These are phyloP conservation scores for Tilletia indica DNA, from an alignment of 1,284 basidiomycete genomes.

Conservation along the genomic window DNA sequence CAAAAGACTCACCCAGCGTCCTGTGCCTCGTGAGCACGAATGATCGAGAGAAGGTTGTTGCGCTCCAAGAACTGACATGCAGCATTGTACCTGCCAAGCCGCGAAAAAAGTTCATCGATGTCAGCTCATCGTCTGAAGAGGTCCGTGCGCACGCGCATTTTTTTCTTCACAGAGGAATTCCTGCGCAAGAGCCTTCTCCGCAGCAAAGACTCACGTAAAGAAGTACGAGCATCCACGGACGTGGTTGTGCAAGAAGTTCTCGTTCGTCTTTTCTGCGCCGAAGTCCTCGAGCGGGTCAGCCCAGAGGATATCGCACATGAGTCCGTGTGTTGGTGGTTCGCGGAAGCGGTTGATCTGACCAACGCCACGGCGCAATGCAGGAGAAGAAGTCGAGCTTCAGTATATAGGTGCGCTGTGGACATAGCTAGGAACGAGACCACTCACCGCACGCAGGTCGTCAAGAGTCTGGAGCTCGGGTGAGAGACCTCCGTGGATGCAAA, in stretches of 20 bases:
- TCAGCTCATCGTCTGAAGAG: not conserved
- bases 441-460: conserved; percentile 70
- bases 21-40: conserved; percentile 90
- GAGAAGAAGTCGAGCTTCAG: too few species aligned
- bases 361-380: conserved; percentile 63
- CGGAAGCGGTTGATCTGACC: conserved; percentile 84
- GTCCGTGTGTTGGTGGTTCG: conserved; percentile 85
- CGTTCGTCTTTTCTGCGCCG: conserved; percentile 80
- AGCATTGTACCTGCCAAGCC: conserved; percentile 72
- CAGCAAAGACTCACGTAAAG: conserved; percentile 65
- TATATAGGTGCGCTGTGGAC: too few species aligned
- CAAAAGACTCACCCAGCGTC: conserved; percentile 68
- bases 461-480: conserved; percentile 86
- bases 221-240: conserved; percentile 94
- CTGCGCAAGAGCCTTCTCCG: too few species aligned
- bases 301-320: conserved; percentile 96
- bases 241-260: conserved; percentile 86
- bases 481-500: conserved; percentile 90
- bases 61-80: conserved; percentile 90
- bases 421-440: not conserved
- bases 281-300: conserved; percentile 92
- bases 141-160: not conserved
- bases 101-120: not conserved
- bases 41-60: conserved; percentile 90
- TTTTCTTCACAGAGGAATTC: too few species aligned